These are phyloP conservation scores for Eucalyptus curtisii DNA, from an alignment of 345 rosid genomes.

Conservation along the genomic window DNA sequence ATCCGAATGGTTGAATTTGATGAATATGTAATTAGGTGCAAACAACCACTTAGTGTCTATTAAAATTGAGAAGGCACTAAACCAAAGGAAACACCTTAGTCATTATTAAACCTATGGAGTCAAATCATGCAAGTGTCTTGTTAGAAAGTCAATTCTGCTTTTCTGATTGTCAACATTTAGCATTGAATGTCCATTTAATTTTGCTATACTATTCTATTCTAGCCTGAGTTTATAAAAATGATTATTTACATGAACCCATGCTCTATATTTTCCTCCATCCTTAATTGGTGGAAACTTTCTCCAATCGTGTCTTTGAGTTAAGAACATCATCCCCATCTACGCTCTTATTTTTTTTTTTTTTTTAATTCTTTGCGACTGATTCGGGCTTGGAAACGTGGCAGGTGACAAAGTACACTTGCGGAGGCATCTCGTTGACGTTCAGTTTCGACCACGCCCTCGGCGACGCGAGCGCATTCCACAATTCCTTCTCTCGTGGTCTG, in stretches of 20 bases:
- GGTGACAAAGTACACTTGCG: constrained; percentile 42
- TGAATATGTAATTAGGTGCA: background rate
- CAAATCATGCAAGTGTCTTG: background rate
- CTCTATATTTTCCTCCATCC: background rate
- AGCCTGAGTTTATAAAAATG: background rate
- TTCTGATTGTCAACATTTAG: background rate
- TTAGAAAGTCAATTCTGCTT: background rate
- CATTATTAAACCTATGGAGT: background rate
- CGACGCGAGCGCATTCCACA: constrained; percentile 59
- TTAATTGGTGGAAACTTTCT: background rate
- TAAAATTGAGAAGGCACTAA: background rate
- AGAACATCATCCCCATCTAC: background rate
- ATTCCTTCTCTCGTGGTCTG: constrained; percentile 62
- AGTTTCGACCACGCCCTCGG: constrained; percentile 87
- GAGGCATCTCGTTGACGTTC: constrained; percentile 60
- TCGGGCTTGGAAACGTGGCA: constrained; percentile 5
- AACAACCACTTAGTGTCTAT: background rate
- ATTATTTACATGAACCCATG: background rate
- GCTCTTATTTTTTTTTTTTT: background rate
- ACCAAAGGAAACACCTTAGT: background rate
- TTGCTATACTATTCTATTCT: background rate
- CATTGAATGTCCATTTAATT: background rate
- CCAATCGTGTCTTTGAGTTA: background rate
- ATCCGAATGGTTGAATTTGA: background rate
- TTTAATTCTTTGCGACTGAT: background rate